Percentiles rank a stretch among this genome's conserved stretches.
Conservation (phyloP, 169 alveolate species). For the Plasmodium gaboni region DNA sequence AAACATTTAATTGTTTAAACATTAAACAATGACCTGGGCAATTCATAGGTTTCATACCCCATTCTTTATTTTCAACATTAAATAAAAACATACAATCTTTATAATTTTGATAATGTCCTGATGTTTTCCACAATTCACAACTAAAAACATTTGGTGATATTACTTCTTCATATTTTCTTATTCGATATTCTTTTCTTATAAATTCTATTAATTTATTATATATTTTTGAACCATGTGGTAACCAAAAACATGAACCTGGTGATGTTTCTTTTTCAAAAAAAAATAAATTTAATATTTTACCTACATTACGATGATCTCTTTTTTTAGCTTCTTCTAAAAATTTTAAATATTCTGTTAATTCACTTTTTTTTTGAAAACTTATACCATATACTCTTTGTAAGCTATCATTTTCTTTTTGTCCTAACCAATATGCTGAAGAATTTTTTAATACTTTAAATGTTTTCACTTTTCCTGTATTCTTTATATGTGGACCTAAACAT, state of each 20-base stretch:
- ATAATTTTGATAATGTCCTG: slow-evolving; percentile 99
- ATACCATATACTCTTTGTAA: slow-evolving; percentile 99
- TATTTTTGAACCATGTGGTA: slow-evolving; percentile 97
- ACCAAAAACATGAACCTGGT: slow-evolving; percentile 95
- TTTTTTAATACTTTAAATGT: slow-evolving; percentile 96
- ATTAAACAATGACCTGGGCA: slow-evolving; percentile 99
- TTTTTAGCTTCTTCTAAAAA: slow-evolving; percentile 97
- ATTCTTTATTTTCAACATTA: slow-evolving; percentile 96
- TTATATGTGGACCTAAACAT: slow-evolving; percentile 99
- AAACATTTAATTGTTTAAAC: slow-evolving; percentile 92
- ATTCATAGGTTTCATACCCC: slow-evolving; percentile 99
- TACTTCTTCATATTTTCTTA: slow-evolving; percentile 93
- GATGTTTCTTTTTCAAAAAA: slow-evolving; percentile 94
- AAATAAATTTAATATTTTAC: slow-evolving; percentile 94
- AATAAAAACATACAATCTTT: slow-evolving; percentile 92
- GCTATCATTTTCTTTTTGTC: slow-evolving; percentile 94
- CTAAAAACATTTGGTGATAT: slow-evolving; percentile 97
- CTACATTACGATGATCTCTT: slow-evolving; percentile 98
- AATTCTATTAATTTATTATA: slow-evolving; percentile 96
- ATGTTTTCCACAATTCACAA: slow-evolving; percentile 96
- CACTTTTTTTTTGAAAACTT: slow-evolving; percentile 96
- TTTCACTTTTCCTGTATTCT: slow-evolving; percentile 94
- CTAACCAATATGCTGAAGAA: slow-evolving; percentile 99
- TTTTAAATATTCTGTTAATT: slow-evolving; percentile 93
- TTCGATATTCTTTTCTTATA: slow-evolving; percentile 90